Base-by-base conservation (phyloP, 805 yeast genomes). In the Suhomyces xylopsoci region DNA sequence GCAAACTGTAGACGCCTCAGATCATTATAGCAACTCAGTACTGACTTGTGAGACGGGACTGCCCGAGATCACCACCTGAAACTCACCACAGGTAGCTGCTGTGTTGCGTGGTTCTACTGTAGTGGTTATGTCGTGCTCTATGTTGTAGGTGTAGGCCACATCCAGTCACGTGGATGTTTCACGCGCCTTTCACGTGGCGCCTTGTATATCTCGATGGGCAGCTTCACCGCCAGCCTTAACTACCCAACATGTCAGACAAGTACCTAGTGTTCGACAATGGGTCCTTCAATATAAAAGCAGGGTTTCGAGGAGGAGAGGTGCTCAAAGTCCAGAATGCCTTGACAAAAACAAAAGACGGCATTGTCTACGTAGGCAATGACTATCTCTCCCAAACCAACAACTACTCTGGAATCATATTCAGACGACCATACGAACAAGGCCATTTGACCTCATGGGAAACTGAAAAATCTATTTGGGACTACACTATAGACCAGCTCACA, bases 391-490 rank as follows among this genome's bases (percentile, higher is more conserved):
- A 77, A 14, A 82, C 93, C 46, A 81, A 80, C 54, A 94, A 91
- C 63, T 84, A 83, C 36, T 83, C 96, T 0, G 89, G 91, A 0
- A 77, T 92, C 5, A 78, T 79, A 19, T 81, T 87, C 68, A 80
- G 87, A 55, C 75, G 98, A 51, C 97, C 99, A 0, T 83, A 83
- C 52, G 97, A 91, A 57, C 84, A 86, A 59, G 97, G 97, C 49
- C 96, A 92, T 59, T 72, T 94, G 49, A 83, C 85, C 0, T 89
- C 93, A 38, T 94, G 98, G 99, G 96, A 90, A 57, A 72, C 88
- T 2, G 91, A 94, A 64, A 87, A 87, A 61, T 85, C 87, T 20
- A 80, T 94, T 1, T 94, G 98, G 99, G 98, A 94, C 66, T 83
- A 87, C 58, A 79, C 86, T 5, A 77, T 90, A 22, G 68, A 65